Evolutionary conservation across 2,329 filamentous ascomycete species (phyloP), one percentile per base, ranked within the genome.

Genomic region (Fusarium pseudoanthophilum): DNA sequence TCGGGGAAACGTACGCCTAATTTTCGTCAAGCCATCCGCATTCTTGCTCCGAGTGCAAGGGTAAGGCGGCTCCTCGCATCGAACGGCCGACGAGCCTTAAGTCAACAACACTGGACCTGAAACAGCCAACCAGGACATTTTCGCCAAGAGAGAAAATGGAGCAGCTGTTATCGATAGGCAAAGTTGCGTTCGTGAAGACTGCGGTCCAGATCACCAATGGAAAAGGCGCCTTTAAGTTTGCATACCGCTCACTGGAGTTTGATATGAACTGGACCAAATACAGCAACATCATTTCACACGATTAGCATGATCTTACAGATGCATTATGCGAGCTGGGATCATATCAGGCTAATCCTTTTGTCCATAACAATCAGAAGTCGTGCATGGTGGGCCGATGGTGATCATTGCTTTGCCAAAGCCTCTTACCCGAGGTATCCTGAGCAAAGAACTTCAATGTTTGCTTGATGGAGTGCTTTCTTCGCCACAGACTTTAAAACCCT

Each of bases 321-420:
- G 14, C 3, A 14, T 24, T 20, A 11, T 24, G 8, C 5, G 2
- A 24, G 2, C n/a, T 15, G 8, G 8, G 4, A 34, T 34, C 11
- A 18, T 2, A 24, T 24, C 8, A 4, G 8, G 30, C 2, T 11
- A 14, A 24, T 1, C 4, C 7, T 20, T 24, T 8, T 14, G 11
- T 20, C 16, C 8, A 20, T n/a, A 34, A 51, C 16, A 20, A 20
- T 24, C 11, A 24, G 30, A 34, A 20, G 11, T 20, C 48, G 8
- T 3, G 48, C 16, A 34, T 24, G 16, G 11, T 20, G 11, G 30
- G 5, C 11, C 11, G 30, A 51, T 34, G 21, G 4, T 24, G 11
- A 10, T 14, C 8, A 18, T 14, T 14, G 16, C 5, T 24, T 34
- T 51, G 16, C 30, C 16, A 51, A 30, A 14, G 6, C 7, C 15